A percentile compares a stretch with the other conserved stretches of the same genome.
These are phyloP conservation scores for Aspergillus haitiensis DNA, from an alignment of 495 filamentous ascomycete species.

Conservation along the genomic window DNA sequence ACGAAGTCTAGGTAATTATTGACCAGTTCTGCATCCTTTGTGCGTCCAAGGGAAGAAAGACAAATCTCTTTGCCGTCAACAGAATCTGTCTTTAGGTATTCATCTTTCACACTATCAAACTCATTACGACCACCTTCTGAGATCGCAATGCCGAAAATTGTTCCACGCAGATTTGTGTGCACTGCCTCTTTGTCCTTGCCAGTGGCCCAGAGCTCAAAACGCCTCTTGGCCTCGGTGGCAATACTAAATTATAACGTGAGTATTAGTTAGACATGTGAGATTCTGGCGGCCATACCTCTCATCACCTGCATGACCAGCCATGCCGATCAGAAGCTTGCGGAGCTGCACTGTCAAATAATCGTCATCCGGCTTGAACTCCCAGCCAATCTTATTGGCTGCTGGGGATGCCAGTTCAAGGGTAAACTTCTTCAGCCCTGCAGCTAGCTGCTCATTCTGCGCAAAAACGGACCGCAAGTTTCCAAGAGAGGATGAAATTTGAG, in stretches of 20 bases:
- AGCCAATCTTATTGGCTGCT: conserved; percentile 76
- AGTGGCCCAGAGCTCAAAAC: conserved; percentile 72
- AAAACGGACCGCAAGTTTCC: conserved; percentile 65
- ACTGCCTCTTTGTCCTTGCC: conserved; percentile 66
- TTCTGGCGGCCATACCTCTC: conserved; percentile 50
- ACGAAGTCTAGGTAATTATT: conserved; percentile 72
- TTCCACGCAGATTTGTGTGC: conserved; percentile 74
- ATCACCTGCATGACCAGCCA: conserved; percentile 73
- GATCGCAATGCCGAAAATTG: conserved; percentile 78
- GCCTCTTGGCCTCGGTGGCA: conserved; percentile 65
- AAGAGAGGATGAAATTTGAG: conserved; percentile 72
- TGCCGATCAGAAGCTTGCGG: conserved; percentile 72
- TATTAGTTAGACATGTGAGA: neutral
- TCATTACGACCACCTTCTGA: conserved; percentile 62
- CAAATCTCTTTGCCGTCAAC: conserved; percentile 89
- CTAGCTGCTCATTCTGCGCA: conserved; percentile 54
- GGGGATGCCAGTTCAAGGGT: conserved; percentile 66
- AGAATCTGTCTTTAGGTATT: conserved; percentile 76
- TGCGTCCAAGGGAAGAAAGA: conserved; percentile 72
- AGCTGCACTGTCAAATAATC: conserved; percentile 80
- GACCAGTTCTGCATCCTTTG: conserved; percentile 66
- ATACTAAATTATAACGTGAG: conserved; percentile 49
- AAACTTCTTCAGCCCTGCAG: conserved; percentile 71
- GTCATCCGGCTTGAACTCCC: conserved; percentile 74
- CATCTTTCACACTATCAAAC: conserved; percentile 74